Evolutionary conservation across 1,284 basidiomycete genomes (phyloP), one percentile per base, ranked within the genome.

Genomic region (Tilletiopsis washingtonensis): DNA sequence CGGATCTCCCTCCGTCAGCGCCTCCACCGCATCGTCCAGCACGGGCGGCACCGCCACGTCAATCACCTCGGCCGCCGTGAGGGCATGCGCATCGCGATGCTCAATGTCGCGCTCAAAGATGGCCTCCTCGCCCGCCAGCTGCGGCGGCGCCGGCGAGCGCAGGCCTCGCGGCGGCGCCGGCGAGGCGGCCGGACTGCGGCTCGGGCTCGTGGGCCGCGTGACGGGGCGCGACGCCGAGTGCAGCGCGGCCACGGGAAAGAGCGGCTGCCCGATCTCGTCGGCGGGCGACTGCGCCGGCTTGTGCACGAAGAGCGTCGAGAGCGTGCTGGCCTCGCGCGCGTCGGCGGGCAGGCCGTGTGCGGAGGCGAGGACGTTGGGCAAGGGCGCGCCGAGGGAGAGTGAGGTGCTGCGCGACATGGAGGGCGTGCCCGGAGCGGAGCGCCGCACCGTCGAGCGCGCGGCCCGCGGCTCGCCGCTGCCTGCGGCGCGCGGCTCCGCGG

Each of bases 31-130:
- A 40, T 69, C 68, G 45, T 70, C 66, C 6, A 71, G 57, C 12
- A 70, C 69, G 20, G 54, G 55, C 4, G 69, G 68, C 21, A 70
- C 68, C 29, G 67, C 66, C 2, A 67, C 59, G 32, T 71, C 69
- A 44, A 69, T 61, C 21, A 68, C 69, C 42, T 70, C 66, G 34
- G 62, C 54, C 43, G 64, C 61, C 49, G 57, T 65, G 47, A 62
- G 54, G 36, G 61, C 49, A 48, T 67, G 69, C 3, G 64, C 66
- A 44, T 68, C 62, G 17, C 60, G 55, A 37, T 66, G 62, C 51
- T 71, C 68, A 26, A 70, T 70, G 34, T 67, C 64, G 19, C 69
- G 54, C 51, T 71, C 69, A 53, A 71, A 71, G 45, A 71, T 71
- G 56, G 52, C 67, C 9, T 20, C 39, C 25, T 37, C 25, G 17